These are phyloP conservation scores for Boletus sp. DNA, from an alignment of 1,284 basidiomycete genomes.

Conservation along the genomic window DNA sequence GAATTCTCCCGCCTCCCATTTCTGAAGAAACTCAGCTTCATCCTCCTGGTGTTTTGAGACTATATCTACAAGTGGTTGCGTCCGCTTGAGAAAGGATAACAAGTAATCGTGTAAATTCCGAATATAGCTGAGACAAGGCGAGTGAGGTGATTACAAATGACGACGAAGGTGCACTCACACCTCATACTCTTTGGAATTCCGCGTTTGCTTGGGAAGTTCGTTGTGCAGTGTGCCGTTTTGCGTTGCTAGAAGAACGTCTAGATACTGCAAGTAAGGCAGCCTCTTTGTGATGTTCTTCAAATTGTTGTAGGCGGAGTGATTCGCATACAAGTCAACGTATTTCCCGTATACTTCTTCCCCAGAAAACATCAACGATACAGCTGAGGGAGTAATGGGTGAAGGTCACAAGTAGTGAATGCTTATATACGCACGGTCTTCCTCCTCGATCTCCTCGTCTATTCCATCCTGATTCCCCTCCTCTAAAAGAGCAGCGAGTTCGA, in stretches of 20 bases:
- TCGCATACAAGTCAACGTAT: slow-evolving; percentile 89
- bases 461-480: slow-evolving; percentile 69
- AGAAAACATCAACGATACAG: slow-evolving; percentile 85
- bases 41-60: slow-evolving; percentile 65
- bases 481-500: slow-evolving; percentile 76
- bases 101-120: slow-evolving; percentile 81
- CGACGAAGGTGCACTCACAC: slow-evolving; percentile 46
- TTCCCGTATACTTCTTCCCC: slow-evolving; percentile 95
- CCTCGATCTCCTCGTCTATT: slow-evolving; percentile 66
- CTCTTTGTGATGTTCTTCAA: slow-evolving; percentile 77
- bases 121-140: slow-evolving; percentile 60
- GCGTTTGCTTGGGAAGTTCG: slow-evolving; percentile 72
- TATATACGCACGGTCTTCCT: slow-evolving; percentile 70
- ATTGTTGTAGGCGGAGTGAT: slow-evolving; percentile 89
- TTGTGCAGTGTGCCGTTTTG: slow-evolving; percentile 58
- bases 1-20: slow-evolving; percentile 79
- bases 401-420: slow-evolving; percentile 2
- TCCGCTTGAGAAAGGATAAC: slow-evolving; percentile 81
- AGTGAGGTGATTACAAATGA: slow-evolving; percentile 8
- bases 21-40: slow-evolving; percentile 66
- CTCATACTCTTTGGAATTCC: slow-evolving; percentile 74
- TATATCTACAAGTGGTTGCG: slow-evolving; percentile 83
- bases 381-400: slow-evolving; percentile 40
- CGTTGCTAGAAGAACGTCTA: slow-evolving; percentile 72
- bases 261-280: slow-evolving; percentile 86